Evolutionary conservation across 2,329 filamentous ascomycete genomes (phyloP), one percentile per base, ranked within the genome.

Genomic region (Esteya vermicola): DNA sequence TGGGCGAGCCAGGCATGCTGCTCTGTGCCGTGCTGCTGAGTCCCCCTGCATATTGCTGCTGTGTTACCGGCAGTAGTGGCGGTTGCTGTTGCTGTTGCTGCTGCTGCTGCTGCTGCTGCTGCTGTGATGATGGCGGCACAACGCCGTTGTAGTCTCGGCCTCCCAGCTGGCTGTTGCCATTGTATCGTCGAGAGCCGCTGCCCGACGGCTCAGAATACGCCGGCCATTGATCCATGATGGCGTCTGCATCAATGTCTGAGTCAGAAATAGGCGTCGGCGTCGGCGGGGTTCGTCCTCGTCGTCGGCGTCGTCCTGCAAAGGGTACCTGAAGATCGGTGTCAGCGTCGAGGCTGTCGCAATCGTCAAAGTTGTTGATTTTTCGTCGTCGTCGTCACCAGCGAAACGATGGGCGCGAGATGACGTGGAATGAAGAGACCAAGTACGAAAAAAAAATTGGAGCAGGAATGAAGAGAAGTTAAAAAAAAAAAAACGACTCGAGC

Each of bases 181-280:
- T 77, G 58, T 77, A 80, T 62, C 78, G 73, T 61, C 72, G 69
- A 54, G 77, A 67, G 56, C 71, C 69, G 54, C 67, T 67, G 56
- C 68, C 69, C 53, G 70, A 60, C 57, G 76, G 64, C 59, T 82
- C 78, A 57, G 71, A 63, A 61, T 83, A 84, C 47, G 70, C 59
- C 63, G 78, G 74, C 78, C 77, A 82, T 65, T 79, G 60, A 57
- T 71, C 67, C 67, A 71, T 71, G 54, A 56, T 37, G 43, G 38
- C 23, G 12, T 16, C 3, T 19, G 18, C n/a, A 18, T 9, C n/a
- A 12, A 13, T 26, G 13, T 12, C n/a, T 16, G n/a, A 14, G 36
- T 18, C 21, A 7, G 26, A 4, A 23, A 10, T 19, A 13, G 34
- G 22, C 27, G 21, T 41, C 16, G 21, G 18, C 16, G 34, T 19